Evolutionary conservation across 2,329 filamentous ascomycete species (phyloP), one percentile per base, ranked within the genome.

Genomic region (Phialocephala sp.): DNA sequence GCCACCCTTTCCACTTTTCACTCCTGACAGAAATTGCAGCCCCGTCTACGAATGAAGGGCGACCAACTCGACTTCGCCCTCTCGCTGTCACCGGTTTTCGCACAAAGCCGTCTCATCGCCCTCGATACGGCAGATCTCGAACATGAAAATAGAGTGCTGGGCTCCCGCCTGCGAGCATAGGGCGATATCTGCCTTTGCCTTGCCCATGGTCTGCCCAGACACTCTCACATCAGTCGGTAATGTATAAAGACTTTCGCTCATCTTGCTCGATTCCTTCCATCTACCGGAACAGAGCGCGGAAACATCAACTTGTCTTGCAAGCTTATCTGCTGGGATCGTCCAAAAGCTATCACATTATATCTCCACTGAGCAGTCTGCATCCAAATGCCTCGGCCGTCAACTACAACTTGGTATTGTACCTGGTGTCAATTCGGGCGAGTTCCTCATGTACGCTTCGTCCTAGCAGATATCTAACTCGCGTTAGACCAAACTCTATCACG

Each of bases 91-190:
- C 22, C 3, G 27, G 14, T 12, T 27, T 24, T 32, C 18, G 11
- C 37, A 41, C 12, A 41, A 41, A 18, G 37, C 37, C 37, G 11
- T 54, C 50, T 54, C 50, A 54, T 54, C 50, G 50, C 50, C 50
- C 50, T 32, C 24, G 12, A 35, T 18, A n/a, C 18, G 50, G 50
- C 50, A 35, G 27, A 12, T 35, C 27, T 32, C 18, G 24, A 27
- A 35, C 14, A 27, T 54, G 50, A 54, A 54, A 18, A 27, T 32
- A 22, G 18, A 54, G 18, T 20, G 18, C n/a, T 20, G 50, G 50
- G 50, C 50, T 54, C 20, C n/a, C 50, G 15, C n/a, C 6, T 18
- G 8, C 15, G 27, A 54, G 24, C 4, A 54, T 35, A 18, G 24
- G 50, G 50, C 50, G 27, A 50, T 20, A 20, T 11, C 8, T 27